A percentile compares a stretch with the other conserved stretches of the same genome.
phyloP scores from a whole-genome alignment of 2,329 filamentous ascomycete genomes.

The Aspergillus flavus region DNA sequence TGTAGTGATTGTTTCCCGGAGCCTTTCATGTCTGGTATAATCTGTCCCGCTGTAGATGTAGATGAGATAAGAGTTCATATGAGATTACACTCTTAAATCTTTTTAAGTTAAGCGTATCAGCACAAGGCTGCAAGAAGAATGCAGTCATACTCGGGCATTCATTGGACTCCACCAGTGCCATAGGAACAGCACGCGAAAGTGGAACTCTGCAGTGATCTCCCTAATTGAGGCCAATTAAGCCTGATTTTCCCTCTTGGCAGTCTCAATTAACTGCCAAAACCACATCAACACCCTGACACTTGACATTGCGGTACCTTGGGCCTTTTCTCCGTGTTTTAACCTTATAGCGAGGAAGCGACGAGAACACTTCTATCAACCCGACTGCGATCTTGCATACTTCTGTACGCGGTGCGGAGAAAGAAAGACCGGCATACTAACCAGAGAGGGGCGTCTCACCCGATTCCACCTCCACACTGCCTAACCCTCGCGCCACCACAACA shows the following conservation, averaged over 20 bases:
- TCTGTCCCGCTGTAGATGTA: neutral
- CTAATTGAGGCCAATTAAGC: neutral
- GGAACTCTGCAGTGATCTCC: neutral
- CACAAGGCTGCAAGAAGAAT: neutral
- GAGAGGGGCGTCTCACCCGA: neutral
- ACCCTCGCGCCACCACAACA: neutral
- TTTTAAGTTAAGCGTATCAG: neutral
- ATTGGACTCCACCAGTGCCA: neutral
- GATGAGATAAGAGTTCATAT: neutral
- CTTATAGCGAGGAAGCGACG: neutral
- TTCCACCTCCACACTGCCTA: neutral
- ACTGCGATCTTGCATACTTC: neutral
- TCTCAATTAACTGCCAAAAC: neutral
- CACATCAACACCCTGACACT: neutral
- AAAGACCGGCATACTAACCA: neutral
- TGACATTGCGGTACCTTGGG: neutral
- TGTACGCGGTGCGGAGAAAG: neutral
- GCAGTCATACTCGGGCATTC: neutral
- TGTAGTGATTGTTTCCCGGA: conserved; percentile 15
- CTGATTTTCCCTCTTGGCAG: neutral
- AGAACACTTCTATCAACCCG: neutral
- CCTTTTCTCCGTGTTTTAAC: neutral
- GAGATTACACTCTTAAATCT: neutral
- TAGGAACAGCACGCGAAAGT: neutral
- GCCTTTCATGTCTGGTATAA: conserved; percentile 3